Base-by-base conservation (phyloP, 75 land plant genomes). In the Selaginella moellendorffii region DNA sequence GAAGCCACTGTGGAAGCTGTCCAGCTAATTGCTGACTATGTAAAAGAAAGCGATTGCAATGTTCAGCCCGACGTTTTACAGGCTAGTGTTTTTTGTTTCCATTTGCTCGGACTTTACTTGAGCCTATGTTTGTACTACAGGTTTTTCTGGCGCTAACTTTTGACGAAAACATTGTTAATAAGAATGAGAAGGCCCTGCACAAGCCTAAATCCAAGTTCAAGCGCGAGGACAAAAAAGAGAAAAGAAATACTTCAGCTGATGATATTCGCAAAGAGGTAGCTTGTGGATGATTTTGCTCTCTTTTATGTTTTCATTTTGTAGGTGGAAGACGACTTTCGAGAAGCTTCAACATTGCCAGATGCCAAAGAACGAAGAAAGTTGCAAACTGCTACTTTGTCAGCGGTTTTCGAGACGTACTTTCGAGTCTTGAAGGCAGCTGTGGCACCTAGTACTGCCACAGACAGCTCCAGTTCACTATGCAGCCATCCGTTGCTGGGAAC, bases 1-100 rank as follows among this genome's bases (percentile, higher is more conserved):
- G 85, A 82, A 71, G 97, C 87, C 21, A 95, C 99, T 64, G 79
- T 84, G 10, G 87, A 90, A 73, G 99, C 97, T 69, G 99, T 86
- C 54, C 79, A 76, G 62, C 63, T 86, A 67, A 86, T 95, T 71
- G 83, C 99, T 60, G 75, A 84, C 66, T 78, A 74, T 64, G 97
- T 95, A 26, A 95, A 86, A 68, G 26, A 31, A 8, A 61, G 75
- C 53, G 30, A 84, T 65, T 90, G 91, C 69, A 79, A 76, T 52
- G 71, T 95, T 69, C 84, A 82, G 24, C 88, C 96, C 68, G 85
- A 85, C 64, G 76, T 75, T n/a, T 58, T 95, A 46, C 77, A 95
- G 79, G 99, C 81, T 65, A 58, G 68, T 24, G 23, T 56, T 24
- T 19, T 20, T 18, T 20, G 18, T 56, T 18, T 56, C 60, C n/a